A percentile compares a stretch with the other conserved stretches of the same genome.
These are phyloP conservation scores for Zygoascus flipseniorum DNA, from an alignment of 805 yeast genomes.

Conservation along the genomic window DNA sequence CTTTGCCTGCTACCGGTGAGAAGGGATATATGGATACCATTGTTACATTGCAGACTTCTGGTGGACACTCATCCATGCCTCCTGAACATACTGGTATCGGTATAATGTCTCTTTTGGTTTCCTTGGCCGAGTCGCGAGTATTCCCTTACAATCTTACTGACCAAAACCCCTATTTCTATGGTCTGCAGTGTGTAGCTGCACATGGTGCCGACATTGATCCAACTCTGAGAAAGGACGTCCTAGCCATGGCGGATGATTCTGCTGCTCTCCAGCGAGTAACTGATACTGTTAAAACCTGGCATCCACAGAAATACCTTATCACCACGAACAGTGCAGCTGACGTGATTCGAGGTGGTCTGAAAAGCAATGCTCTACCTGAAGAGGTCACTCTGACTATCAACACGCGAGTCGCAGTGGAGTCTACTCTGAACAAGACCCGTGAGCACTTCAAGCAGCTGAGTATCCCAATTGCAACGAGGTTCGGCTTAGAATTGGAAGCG, in stretches of 20 bases:
- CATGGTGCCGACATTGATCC: constrained; percentile 29
- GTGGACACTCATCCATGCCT: constrained; percentile 78
- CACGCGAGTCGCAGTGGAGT: constrained; percentile 53
- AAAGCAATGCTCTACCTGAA: constrained; percentile 69
- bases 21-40: constrained; percentile 48
- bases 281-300: background rate
- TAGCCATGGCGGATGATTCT: background rate
- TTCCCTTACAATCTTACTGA: constrained; percentile 39
- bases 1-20: constrained; percentile 51
- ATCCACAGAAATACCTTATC: constrained; percentile 26
- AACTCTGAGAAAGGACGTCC: constrained; percentile 20
- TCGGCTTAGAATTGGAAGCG: constrained; percentile 39
- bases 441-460: constrained; percentile 31
- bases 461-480: constrained; percentile 34
- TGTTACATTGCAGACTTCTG: constrained; percentile 49
- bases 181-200: constrained; percentile 56
- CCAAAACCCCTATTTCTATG: constrained; percentile 51
- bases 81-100: constrained; percentile 80
- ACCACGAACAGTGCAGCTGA: constrained; percentile 58
- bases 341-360: constrained; percentile 59
- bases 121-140: constrained; percentile 48
- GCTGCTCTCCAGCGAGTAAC: constrained; percentile 2
- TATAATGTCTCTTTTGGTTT: constrained; percentile 51
- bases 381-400: constrained; percentile 42
- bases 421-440: constrained; percentile 36